A percentile compares a stretch with the other conserved stretches of the same genome.
These are phyloP conservation scores for Dictyostelium citrinum DNA, from an alignment of 78 protist species.

Conservation along the genomic window DNA sequence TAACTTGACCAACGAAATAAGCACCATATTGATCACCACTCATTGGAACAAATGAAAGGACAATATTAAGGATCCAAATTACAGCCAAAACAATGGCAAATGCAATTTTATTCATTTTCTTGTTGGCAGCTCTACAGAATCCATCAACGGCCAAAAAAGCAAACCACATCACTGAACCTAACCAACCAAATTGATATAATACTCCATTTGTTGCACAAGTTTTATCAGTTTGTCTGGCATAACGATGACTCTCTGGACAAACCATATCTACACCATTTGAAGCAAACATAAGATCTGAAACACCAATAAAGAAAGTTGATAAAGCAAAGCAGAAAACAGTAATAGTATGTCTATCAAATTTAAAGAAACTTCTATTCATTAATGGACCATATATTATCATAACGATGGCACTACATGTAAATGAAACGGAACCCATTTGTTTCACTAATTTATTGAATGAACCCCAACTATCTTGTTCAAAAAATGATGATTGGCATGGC, in stretches of 20 bases:
- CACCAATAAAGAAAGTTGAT: not conserved
- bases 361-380: not conserved
- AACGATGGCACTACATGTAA: not conserved
- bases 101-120: not conserved
- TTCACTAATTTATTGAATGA: not conserved
- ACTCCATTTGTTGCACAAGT: slow-evolving; percentile 3
- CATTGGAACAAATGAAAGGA: slow-evolving; percentile 4
- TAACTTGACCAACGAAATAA: not conserved
- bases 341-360: not conserved
- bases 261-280: not conserved
- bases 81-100: not conserved
- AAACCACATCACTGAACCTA: not conserved
- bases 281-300: not conserved
- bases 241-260: not conserved
- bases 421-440: not conserved
- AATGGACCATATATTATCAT: slow-evolving; percentile 25
- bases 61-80: not conserved
- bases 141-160: not conserved
- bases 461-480: not conserved
- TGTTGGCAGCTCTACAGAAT: not conserved
- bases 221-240: slow-evolving; percentile 4
- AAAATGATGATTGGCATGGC: not conserved
- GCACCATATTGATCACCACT: not conserved
- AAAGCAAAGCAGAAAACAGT: not conserved
- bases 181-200: slow-evolving; percentile 15